Conservation (phyloP, 164 flowering plant species). For the Aristolochia californica region DNA sequence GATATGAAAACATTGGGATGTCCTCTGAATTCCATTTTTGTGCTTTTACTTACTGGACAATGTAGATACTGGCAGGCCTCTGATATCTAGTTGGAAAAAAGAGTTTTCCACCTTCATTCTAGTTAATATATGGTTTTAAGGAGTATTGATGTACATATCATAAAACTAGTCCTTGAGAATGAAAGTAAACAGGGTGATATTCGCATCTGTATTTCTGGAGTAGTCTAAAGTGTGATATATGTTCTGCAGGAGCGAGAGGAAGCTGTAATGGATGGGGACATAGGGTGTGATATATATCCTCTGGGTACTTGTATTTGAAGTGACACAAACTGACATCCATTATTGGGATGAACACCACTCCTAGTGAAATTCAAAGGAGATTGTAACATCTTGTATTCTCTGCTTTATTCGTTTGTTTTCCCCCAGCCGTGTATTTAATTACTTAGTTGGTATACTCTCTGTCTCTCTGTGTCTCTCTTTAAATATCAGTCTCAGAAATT, state of each 20-base stretch:
- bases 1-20: too few relatives aligned
- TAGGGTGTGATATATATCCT: background rate
- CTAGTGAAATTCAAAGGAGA: background rate
- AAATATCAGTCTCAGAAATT: too few relatives aligned
- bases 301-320: background rate
- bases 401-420: background rate
- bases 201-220: background rate
- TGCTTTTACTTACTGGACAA: too few relatives aligned
- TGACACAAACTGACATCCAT: background rate
- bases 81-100: too few relatives aligned
- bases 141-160: too few relatives aligned
- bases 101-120: too few relatives aligned
- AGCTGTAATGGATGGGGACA: background rate
- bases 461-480: too few relatives aligned
- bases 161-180: too few relatives aligned
- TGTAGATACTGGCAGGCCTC: too few relatives aligned
- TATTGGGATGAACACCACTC: background rate
- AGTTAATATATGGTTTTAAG: too few relatives aligned
- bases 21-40: too few relatives aligned
- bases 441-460: background rate
- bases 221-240: background rate
- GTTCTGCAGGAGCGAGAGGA: background rate
- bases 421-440: background rate
- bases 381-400: constrained; percentile 2
- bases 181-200: too few relatives aligned